These are phyloP conservation scores for Globisporangium cylindrosporum DNA, from an alignment of 352 stramenopile species.

Conservation along the genomic window DNA sequence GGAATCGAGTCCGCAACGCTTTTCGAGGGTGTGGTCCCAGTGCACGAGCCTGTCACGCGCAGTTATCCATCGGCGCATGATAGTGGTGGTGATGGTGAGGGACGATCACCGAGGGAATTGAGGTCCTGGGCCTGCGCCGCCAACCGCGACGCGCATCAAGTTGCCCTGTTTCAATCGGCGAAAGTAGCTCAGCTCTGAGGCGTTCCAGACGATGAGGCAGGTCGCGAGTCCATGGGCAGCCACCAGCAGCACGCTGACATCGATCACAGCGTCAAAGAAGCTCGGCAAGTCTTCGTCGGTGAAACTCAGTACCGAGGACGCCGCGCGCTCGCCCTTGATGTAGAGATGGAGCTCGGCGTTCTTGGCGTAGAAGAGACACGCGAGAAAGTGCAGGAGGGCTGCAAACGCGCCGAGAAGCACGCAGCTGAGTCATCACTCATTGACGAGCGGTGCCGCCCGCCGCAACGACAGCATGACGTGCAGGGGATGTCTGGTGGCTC, in stretches of 20 bases:
- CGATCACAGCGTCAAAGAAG: background rate
- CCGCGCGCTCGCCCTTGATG: too few relatives aligned
- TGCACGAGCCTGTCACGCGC: background rate
- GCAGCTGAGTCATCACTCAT: too few relatives aligned
- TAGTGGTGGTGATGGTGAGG: background rate
- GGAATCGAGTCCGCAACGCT: background rate
- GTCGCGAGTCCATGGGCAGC: background rate
- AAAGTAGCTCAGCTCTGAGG: background rate
- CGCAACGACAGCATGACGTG: too few relatives aligned
- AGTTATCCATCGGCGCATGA: background rate
- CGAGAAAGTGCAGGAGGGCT: too few relatives aligned
- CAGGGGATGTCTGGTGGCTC: too few relatives aligned
- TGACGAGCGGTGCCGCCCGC: too few relatives aligned
- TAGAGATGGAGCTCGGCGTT: too few relatives aligned
- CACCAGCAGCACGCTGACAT: background rate
- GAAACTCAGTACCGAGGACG: too few relatives aligned
- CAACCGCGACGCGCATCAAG: background rate
- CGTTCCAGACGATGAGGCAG: background rate
- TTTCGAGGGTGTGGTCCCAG: background rate
- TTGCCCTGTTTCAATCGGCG: background rate
- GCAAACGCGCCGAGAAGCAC: too few relatives aligned
- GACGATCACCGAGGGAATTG: background rate
- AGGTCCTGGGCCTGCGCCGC: constrained; percentile 18
- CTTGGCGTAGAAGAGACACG: too few relatives aligned
- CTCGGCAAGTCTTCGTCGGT: too few relatives aligned